A percentile compares a stretch with the other conserved stretches of the same genome.
These are phyloP conservation scores for Vickermania spadyakhi DNA, from an alignment of 208 protist species.

Conservation along the genomic window DNA sequence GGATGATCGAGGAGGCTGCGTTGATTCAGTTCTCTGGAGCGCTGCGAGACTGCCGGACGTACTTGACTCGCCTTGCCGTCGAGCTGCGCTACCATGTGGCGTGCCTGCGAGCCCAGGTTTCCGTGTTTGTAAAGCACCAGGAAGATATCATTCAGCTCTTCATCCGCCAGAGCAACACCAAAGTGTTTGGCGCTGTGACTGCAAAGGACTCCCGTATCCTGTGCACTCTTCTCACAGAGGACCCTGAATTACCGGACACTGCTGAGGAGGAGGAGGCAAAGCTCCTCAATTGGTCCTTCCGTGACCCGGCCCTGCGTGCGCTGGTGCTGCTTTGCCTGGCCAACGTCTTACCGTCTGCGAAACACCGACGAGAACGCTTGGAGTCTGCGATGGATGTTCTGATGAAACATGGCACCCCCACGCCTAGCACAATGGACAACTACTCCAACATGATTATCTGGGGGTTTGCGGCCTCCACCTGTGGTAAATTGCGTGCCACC, in stretches of 20 bases:
- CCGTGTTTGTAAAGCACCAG: constrained; percentile 30
- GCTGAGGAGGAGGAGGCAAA: constrained; percentile 48
- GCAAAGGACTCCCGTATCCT: constrained; percentile 69
- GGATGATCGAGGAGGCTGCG: background rate
- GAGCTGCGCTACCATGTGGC: constrained; percentile 47
- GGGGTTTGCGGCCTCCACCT: constrained; percentile 36
- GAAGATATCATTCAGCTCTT: constrained; percentile 51
- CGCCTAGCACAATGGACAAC: background rate
- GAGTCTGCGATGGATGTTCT: constrained; percentile 35
- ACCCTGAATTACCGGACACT: constrained; percentile 31
- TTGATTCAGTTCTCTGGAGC: constrained; percentile 2
- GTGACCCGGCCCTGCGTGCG: constrained; percentile 25
- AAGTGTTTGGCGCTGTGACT: constrained; percentile 52
- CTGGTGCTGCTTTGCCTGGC: constrained; percentile 49
- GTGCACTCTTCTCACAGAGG: constrained; percentile 27
- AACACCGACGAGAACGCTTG: constrained; percentile 25
- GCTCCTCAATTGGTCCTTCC: constrained; percentile 30
- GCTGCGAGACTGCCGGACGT: constrained; percentile 52
- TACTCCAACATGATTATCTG: constrained; percentile 36
- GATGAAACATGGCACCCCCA: constrained; percentile 6
- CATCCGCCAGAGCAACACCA: constrained; percentile 44
- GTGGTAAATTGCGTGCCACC: constrained; percentile 26
- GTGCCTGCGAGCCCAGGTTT: constrained; percentile 28
- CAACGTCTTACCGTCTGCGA: constrained; percentile 21
- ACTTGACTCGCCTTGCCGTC: constrained; percentile 43